These are phyloP conservation scores for Wickerhamiella vanderwaltii DNA, from an alignment of 805 yeast species.

Conservation along the genomic window DNA sequence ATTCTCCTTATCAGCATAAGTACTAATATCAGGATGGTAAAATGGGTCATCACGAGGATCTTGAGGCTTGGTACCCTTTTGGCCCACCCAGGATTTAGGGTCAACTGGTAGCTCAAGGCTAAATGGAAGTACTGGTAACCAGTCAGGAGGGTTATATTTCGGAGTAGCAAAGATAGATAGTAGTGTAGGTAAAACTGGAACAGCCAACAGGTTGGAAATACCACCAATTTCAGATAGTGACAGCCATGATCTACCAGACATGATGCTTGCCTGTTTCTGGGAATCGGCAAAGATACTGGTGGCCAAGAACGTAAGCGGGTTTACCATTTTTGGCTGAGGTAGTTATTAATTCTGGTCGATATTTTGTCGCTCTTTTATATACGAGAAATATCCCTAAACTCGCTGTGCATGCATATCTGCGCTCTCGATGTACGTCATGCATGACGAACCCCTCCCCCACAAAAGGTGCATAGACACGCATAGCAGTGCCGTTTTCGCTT, in stretches of 20 bases:
- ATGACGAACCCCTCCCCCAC: too few relatives aligned
- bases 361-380: too few relatives aligned
- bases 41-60: constrained; percentile 14
- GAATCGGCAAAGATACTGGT: not conserved
- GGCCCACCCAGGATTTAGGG: constrained; percentile 12
- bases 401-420: too few relatives aligned
- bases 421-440: too few relatives aligned
- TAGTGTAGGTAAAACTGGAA: constrained; percentile 26
- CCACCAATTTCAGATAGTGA: constrained; percentile 2
- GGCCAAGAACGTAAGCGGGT: not conserved
- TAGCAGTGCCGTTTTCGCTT: too few relatives aligned
- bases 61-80: not conserved
- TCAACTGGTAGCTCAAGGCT: constrained; percentile 2
- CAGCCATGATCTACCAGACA: not conserved
- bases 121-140: constrained; percentile 8
- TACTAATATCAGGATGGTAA: constrained; percentile 12
- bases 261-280: not conserved
- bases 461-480: too few relatives aligned
- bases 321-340: not conserved
- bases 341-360: too few relatives aligned
- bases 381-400: too few relatives aligned
- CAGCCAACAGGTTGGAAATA: constrained; percentile 10
- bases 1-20: not conserved
- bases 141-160: constrained; percentile 3
- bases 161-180: constrained; percentile 21